Evolutionary conservation across 2,329 filamentous ascomycete species (phyloP), one percentile per base, ranked within the genome.

Genomic region (Tolypocladium capitatum): DNA sequence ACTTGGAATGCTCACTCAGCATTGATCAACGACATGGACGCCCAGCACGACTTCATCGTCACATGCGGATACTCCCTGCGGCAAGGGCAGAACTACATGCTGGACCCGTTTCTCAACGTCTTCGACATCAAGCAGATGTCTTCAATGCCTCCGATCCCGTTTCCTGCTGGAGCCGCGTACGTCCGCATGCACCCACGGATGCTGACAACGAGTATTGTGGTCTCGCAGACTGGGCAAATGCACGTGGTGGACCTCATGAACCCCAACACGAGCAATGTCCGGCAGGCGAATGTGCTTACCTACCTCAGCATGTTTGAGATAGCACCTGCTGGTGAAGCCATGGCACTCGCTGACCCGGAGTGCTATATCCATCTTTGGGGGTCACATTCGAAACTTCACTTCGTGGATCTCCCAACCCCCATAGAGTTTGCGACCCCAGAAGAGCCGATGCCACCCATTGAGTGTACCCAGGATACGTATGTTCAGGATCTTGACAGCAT

Each of bases 171-270:
- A 10, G 92, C 91, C 34, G 91, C 92, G 33, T 94, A 89, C 68
- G 90, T 96, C 38, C 83, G 92, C 49, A 92, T 98, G 85, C 92
- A 98, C 63, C 92, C 94, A 1, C 84, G 89, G 57, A 86, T 98
- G 78, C 84, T 89, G 20, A 96, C 92, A 0, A 97, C 94, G 0
- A 91, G 87, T 58, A 90, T 98, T 51, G 87, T 98, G 45, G 83
- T 90, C 28, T 95, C 91, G 3, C 88, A 94, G 59, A 85, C 81
- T 40, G 92, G 94, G 1, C 89, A 96, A 64, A 85, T 98, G 63
- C 91, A 98, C 62, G 84, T 97, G 14, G 88, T 97, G 45, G 92
- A 98, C 63, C 76, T 98, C 5, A 88, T 94, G 80, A 95, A 95
- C 52, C 86, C 88, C 0, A 90, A 94, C 59, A 83, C 86, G 20